Base-by-base conservation (phyloP, 129 eudicot species). In the Scalesia atractyloides region DNA sequence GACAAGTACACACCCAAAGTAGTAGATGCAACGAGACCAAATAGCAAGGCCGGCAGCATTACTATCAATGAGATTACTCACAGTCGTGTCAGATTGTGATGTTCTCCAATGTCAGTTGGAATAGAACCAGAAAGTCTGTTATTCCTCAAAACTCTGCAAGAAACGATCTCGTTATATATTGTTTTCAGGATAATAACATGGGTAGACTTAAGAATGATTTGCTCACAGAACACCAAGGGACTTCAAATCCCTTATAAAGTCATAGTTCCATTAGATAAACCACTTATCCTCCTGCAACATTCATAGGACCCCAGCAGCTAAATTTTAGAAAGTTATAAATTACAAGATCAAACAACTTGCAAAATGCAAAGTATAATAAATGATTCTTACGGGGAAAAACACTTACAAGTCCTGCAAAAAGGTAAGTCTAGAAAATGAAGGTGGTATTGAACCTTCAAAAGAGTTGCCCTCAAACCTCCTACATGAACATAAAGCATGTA, bases 381-480 rank as follows among this genome's bases (percentile, higher is more conserved):
- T 46, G 53, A 59, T 11, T 12, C 12, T 58, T 20, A 9, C n/a
- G n/a, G 13, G 9, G 13, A 54, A 37, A 65, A 68, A 54, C 7
- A 75, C 96, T 78, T 80, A 92, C 97, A 92, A 75, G 2, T 83
- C 89, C 46, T 52, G 69, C 84, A 92, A 75, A 24, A 59, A 43
- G 66, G 84, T 85, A 72, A 92, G 69, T 50, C 37, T 84, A 78
- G 96, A 83, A 82, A 89, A 79, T 18, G 91, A 30, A 68, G 82
- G 17, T 75, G 98, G 98, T 85, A 92, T 87, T 20, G 91, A 82
- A 67, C 98, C 98, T 73, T 81, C 76, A 60, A 92, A 85, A 50
- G 96, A 75, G 77, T 85, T 92, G 67, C 98, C 96, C 73, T 89
- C 83, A 13, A 92, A 60, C 87, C 91, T 83, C 81, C 98, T 92